Evolutionary conservation across 2,329 filamentous ascomycete species (phyloP).

Genomic region (Rutstroemia sp.): DNA sequence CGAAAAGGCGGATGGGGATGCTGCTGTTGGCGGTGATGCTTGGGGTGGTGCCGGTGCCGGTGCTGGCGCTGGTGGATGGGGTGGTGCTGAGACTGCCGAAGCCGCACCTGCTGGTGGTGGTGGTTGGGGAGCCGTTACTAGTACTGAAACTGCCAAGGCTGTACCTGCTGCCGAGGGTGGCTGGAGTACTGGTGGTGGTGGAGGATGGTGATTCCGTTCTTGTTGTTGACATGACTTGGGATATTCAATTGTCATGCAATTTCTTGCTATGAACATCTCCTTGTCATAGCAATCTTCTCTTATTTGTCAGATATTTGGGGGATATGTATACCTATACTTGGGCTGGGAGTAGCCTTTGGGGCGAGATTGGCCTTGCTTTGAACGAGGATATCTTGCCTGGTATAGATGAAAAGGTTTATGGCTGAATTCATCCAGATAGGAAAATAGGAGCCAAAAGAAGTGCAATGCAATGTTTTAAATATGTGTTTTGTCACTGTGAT

Average conservation of each 20-base stretch:
- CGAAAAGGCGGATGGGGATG: background rate
- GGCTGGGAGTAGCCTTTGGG: background rate
- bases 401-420: background rate
- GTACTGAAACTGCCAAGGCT: background rate
- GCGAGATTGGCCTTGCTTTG: background rate
- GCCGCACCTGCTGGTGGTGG: background rate
- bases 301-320: background rate
- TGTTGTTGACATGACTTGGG: background rate
- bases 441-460: too few relatives aligned
- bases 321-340: background rate
- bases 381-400: background rate
- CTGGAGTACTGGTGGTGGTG: background rate
- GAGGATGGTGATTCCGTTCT: background rate
- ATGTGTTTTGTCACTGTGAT: too few relatives aligned
- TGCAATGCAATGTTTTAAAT: too few relatives aligned
- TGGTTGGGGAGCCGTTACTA: background rate
- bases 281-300: background rate
- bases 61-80: background rate
- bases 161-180: too few relatives aligned
- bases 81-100: background rate
- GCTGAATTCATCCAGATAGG: too few relatives aligned
- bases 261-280: background rate
- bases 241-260: background rate
- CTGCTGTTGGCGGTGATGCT: constrained; percentile 7
- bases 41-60: constrained; percentile 3